Percentiles rank a stretch among this genome's conserved stretches.
Evolutionary conservation across 306 rosid genomes (phyloP).

Genomic region (Arachis stenosperma): DNA sequence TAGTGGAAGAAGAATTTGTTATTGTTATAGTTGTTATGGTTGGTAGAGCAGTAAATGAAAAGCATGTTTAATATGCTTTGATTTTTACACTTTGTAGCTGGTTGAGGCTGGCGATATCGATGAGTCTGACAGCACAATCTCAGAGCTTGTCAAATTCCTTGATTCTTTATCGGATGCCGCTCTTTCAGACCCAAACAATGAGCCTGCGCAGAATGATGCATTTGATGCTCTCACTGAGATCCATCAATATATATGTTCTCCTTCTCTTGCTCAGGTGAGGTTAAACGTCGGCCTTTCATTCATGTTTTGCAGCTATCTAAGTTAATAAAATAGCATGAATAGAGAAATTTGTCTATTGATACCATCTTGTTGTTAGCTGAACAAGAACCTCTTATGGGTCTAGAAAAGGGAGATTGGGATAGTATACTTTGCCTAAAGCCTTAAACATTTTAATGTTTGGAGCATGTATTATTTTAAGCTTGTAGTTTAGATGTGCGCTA

Average conservation of each 20-base stretch:
- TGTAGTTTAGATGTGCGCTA: conserved; percentile 5
- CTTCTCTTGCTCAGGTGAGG: conserved; percentile 65
- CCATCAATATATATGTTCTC: conserved; percentile 55
- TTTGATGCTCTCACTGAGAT: conserved; percentile 59
- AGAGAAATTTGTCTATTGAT: neutral
- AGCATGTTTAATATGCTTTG: neutral
- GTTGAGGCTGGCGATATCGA: conserved; percentile 50
- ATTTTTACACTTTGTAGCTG: conserved; percentile 44
- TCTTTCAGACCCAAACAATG: conserved; percentile 53
- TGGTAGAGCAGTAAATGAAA: neutral
- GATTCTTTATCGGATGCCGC: conserved; percentile 59
- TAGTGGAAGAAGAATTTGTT: neutral
- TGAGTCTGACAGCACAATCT: conserved; percentile 46
- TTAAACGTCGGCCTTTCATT: conserved; percentile 15
- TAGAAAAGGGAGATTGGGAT: conserved; percentile 9
- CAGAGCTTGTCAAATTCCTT: conserved; percentile 60
- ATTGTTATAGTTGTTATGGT: no score
- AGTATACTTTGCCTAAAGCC: neutral
- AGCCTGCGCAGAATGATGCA: conserved; percentile 45
- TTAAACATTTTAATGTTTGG: neutral
- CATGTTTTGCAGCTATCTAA: neutral
- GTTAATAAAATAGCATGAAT: neutral
- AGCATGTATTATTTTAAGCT: conserved; percentile 28
- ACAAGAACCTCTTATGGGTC: conserved; percentile 5
- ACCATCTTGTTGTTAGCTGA: conserved; percentile 6